Evolutionary conservation across 208 protist genomes (phyloP).

Genomic region (Leishmania martiniquensis): DNA sequence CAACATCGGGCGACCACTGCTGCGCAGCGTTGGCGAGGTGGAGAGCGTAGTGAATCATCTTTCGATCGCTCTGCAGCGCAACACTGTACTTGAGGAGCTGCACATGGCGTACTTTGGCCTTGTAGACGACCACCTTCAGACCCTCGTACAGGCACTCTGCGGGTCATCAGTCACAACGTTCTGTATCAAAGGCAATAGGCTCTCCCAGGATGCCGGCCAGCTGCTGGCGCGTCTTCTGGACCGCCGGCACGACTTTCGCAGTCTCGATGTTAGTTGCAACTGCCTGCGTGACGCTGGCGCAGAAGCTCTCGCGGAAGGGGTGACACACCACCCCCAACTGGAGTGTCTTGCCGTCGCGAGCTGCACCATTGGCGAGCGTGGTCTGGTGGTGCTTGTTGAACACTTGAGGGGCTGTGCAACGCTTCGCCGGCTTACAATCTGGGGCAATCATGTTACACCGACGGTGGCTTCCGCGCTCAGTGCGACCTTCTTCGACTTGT

Average conservation of each 20-base stretch:
- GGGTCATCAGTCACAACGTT: slow-evolving; percentile 44
- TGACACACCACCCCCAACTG: slow-evolving; percentile 51
- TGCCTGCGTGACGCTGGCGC: slow-evolving; percentile 68
- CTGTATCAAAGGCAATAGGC: slow-evolving; percentile 65
- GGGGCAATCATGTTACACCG: slow-evolving; percentile 76
- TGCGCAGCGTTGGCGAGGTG: slow-evolving; percentile 63
- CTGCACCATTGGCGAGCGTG: slow-evolving; percentile 63
- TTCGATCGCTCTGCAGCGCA: slow-evolving; percentile 43
- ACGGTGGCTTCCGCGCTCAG: slow-evolving; percentile 42
- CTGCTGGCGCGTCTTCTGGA: slow-evolving; percentile 59
- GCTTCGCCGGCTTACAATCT: slow-evolving; percentile 50
- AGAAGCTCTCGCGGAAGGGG: slow-evolving; percentile 32
- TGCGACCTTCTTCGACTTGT: slow-evolving; percentile 42
- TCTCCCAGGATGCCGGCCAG: slow-evolving; percentile 63
- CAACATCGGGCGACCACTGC: slow-evolving; percentile 66
- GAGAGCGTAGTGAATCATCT: slow-evolving; percentile 74
- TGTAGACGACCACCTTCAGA: slow-evolving; percentile 45
- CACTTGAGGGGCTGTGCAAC: slow-evolving; percentile 39
- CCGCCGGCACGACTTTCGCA: slow-evolving; percentile 54
- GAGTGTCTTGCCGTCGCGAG: slow-evolving; percentile 39
- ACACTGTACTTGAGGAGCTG: slow-evolving; percentile 51
- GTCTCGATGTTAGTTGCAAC: slow-evolving; percentile 67
- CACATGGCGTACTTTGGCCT: slow-evolving; percentile 59
- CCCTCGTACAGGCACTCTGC: slow-evolving; percentile 55
- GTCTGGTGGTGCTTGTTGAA: slow-evolving; percentile 47